Base-by-base conservation (phyloP, 2,329 filamentous ascomycete species). In the Blumeria hordei region DNA sequence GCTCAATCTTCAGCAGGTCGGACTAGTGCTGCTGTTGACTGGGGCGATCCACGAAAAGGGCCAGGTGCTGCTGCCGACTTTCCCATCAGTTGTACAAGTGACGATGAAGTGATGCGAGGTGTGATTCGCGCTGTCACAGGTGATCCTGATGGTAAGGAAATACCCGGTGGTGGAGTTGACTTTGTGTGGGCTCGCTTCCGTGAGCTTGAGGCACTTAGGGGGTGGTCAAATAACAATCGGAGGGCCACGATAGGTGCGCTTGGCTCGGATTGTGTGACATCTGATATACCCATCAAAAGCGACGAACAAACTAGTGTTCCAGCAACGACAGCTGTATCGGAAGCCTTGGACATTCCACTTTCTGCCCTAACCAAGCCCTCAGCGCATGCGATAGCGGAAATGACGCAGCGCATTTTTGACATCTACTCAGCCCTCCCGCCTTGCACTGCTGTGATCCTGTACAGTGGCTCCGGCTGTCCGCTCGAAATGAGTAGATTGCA, bases 21-120 rank as follows among this genome's bases (percentile, higher is more conserved):
- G 66, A 78, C 74, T 0, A 83, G 80, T 57, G 85, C 83, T 1
- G 78, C 93, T 35, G 75, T 96, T 21, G 92, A 98, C 68, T 94
- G 90, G 83, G 90, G 88, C 53, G 83, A 88, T 57, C 84, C 85
- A 12, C 75, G 74, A 16, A 75, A 74, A 62, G 77, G 76, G 14
- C 70, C 72, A 5, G 76, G 76, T 52, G 71, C 69, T 47, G 74
- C 74, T 45, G 76, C 78, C 3, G 77, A 72, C 3, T 69, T 75
- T 58, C 69, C 73, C 37, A 72, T 82, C 44, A 73, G 73, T 14
- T 81, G 78, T 65, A 69, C 67, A 44, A 74, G 71, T 45, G 78
- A 82, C 64, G 74, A 78, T 39, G 76, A 81, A 12, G 75, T 78
- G 11, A 68, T 72, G 41, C 65, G 69, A 6, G 73, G 71, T 55